phyloP scores from a whole-genome alignment of 768 basidiomycete genomes.

The Naganishia friedmannii region DNA sequence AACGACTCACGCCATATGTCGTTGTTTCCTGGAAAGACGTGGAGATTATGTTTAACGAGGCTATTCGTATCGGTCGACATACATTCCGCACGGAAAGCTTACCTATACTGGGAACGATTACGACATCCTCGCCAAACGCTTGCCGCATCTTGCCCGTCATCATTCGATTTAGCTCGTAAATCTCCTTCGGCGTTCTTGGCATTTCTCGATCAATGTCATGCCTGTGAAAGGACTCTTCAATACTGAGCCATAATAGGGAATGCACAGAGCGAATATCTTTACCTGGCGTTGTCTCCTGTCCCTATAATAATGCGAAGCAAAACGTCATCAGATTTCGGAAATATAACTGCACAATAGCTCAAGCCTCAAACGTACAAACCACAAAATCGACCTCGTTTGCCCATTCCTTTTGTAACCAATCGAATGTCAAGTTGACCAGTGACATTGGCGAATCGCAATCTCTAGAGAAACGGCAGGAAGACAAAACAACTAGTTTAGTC shows the following conservation, averaged over 20 bases:
- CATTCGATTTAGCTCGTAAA: slow-evolving; percentile 67
- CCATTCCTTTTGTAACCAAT: slow-evolving; percentile 76
- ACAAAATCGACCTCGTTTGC: slow-evolving; percentile 83
- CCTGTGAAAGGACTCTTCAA: slow-evolving; percentile 52
- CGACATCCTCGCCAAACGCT: slow-evolving; percentile 67
- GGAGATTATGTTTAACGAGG: slow-evolving; percentile 40
- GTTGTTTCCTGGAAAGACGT: slow-evolving; percentile 69
- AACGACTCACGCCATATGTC: slow-evolving; percentile 79
- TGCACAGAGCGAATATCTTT: not conserved
- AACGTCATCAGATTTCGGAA: not conserved
- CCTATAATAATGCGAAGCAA: slow-evolving; percentile 28
- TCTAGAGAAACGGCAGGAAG: slow-evolving; percentile 25
- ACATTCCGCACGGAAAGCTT: slow-evolving; percentile 55
- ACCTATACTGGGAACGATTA: slow-evolving; percentile 70
- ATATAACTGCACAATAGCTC: not conserved
- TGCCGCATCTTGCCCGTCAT: slow-evolving; percentile 69
- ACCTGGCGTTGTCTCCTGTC: slow-evolving; percentile 54
- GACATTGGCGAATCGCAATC: slow-evolving; percentile 71
- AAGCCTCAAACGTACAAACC: slow-evolving; percentile 56
- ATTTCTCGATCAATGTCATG: slow-evolving; percentile 78
- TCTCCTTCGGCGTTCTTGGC: slow-evolving; percentile 78
- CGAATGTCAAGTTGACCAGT: slow-evolving; percentile 77
- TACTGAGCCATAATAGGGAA: slow-evolving; percentile 33
- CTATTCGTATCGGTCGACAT: too few relatives aligned
- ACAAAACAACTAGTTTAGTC: not conserved